phyloP scores from a whole-genome alignment of 2,329 filamentous ascomycete species.

The Coleophoma eucalyptorum region DNA sequence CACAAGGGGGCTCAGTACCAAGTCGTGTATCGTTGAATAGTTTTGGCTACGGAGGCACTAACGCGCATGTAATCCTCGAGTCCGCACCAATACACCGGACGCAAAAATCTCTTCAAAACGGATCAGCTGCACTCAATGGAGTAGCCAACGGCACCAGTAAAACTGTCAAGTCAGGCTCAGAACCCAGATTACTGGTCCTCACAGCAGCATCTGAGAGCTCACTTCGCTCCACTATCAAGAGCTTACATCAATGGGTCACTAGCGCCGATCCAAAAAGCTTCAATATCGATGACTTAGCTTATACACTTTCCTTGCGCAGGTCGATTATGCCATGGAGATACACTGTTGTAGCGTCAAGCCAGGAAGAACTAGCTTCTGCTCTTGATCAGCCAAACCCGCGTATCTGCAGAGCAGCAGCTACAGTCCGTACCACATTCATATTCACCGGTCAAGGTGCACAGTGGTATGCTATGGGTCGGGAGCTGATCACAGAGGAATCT shows the following conservation, averaged over 20 bases:
- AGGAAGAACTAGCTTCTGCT: conserved; percentile 1
- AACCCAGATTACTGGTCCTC: neutral
- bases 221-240: conserved; percentile 1
- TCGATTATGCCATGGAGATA: conserved; percentile 4
- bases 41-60: conserved; percentile 42
- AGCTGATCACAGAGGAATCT: conserved; percentile 6
- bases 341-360: conserved; percentile 3
- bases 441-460: conserved; percentile 13
- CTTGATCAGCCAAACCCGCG: conserved; percentile 1
- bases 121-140: neutral
- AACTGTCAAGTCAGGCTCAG: neutral
- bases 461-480: conserved; percentile 8
- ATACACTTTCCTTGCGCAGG: conserved; percentile 5
- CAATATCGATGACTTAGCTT: conserved; percentile 1
- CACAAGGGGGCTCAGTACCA: neutral
- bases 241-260: conserved; percentile 1
- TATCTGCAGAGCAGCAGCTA: neutral
- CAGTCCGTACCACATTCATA: conserved; percentile 1
- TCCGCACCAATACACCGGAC: neutral
- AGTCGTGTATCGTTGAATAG: conserved; percentile 12
- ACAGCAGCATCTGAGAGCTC: conserved; percentile 1
- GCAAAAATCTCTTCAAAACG: neutral
- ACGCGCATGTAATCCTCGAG: conserved; percentile 35
- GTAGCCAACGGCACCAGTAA: neutral
- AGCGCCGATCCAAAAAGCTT: neutral